Evolutionary conservation across 164 flowering plant genomes (phyloP).

Genomic region (Macadamia integrifolia): DNA sequence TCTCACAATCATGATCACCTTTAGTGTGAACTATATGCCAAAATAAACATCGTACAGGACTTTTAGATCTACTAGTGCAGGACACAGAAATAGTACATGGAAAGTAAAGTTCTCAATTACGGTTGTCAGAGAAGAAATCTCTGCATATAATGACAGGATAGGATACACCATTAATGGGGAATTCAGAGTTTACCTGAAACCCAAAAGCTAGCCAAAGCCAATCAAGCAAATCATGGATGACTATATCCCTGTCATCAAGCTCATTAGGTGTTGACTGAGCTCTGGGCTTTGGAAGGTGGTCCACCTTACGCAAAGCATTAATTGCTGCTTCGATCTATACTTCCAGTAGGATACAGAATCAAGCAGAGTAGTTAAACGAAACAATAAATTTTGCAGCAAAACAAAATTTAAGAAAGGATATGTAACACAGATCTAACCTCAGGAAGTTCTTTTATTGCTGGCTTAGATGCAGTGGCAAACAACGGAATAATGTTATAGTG

Average conservation of each 20-base stretch:
- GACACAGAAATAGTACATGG: not conserved
- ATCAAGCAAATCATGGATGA: slow-evolving; percentile 73
- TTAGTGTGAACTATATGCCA: not conserved
- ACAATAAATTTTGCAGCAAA: not conserved
- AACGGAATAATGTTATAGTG: slow-evolving; percentile 90
- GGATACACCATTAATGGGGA: not conserved
- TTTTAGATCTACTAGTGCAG: not conserved
- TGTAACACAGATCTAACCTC: slow-evolving; percentile 52
- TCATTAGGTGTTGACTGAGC: slow-evolving; percentile 18
- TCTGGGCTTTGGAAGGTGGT: slow-evolving; percentile 54
- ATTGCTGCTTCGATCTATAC: slow-evolving; percentile 82
- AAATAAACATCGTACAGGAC: not conserved
- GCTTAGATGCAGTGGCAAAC: slow-evolving; percentile 58
- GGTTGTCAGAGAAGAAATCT: not conserved
- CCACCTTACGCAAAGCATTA: slow-evolving; percentile 58
- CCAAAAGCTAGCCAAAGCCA: slow-evolving; percentile 91
- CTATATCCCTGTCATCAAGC: slow-evolving; percentile 36
- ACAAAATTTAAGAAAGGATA: not conserved
- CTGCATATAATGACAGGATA: not conserved
- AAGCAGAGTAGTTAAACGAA: not conserved
- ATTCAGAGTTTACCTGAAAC: slow-evolving; percentile 67
- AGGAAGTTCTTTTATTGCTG: slow-evolving; percentile 87
- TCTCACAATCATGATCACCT: not conserved
- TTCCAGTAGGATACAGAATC: slow-evolving; percentile 3
- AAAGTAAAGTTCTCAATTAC: not conserved